phyloP scores from a whole-genome alignment of 768 basidiomycete genomes.

The Baorangia bicolor region DNA sequence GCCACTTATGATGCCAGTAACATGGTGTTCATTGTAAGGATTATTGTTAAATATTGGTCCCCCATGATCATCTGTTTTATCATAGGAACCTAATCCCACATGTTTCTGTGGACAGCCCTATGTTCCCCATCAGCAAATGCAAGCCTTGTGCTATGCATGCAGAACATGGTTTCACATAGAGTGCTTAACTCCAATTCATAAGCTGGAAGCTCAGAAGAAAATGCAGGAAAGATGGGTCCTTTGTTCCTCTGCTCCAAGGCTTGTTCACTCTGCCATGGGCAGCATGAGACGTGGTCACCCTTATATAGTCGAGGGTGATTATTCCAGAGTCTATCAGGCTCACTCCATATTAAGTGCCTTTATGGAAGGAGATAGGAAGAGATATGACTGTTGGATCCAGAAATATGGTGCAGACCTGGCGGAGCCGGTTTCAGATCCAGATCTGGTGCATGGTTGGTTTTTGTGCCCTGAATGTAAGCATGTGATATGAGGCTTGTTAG shows the following conservation, averaged over 20 bases:
- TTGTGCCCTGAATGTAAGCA: too few relatives aligned
- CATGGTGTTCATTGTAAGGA: too few relatives aligned
- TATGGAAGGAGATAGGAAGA: neutral
- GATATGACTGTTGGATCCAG: neutral
- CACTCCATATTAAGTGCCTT: slow-evolving; percentile 7
- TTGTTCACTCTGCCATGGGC: neutral
- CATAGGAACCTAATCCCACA: too few relatives aligned
- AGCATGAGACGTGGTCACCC: neutral
- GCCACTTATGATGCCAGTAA: too few relatives aligned
- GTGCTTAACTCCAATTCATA: neutral
- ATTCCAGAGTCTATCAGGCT: slow-evolving; percentile 3
- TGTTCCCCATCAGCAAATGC: too few relatives aligned
- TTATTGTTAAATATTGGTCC: too few relatives aligned
- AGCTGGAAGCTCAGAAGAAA: neutral
- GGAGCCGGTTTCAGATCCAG: neutral
- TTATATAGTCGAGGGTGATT: neutral
- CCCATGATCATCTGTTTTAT: too few relatives aligned
- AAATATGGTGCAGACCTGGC: neutral
- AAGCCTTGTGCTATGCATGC: too few relatives aligned
- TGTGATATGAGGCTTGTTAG: too few relatives aligned
- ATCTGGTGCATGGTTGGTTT: too few relatives aligned
- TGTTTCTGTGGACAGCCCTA: too few relatives aligned
- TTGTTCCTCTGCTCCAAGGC: neutral
- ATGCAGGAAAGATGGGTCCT: neutral
- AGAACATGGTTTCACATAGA: neutral